Evolutionary conservation across 176 grass and related monocot species (phyloP), one percentile per base, ranked within the genome.

Genomic region (Oryza meyeriana): DNA sequence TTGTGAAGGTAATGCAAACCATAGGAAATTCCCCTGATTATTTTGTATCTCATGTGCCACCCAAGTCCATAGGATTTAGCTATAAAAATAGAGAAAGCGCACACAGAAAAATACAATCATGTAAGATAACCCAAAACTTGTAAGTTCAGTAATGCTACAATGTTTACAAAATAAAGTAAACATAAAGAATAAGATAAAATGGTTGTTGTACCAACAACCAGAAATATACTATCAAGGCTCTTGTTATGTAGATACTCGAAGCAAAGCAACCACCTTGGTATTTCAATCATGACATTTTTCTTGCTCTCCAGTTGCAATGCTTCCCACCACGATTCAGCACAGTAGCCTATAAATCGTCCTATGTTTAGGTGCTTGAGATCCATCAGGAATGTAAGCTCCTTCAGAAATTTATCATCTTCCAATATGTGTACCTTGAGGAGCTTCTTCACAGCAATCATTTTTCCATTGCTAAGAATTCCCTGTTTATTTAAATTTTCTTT

Each of bases 211-310:
- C 59, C 75, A n/a, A n/a, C n/a, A n/a, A n/a, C n/a, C n/a, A 0
- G 59, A 44, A 64, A 78, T 35, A 64, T 78, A 12, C 26, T 77
- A 20, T 64, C 75, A 10, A 77, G 75, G 58, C 58, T 62, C 20
- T 29, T 40, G 8, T 64, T 64, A 3, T 10, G 6, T 28, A 78
- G 9, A 45, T 78, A 64, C 38, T 78, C 75, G 26, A 78, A 78
- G 61, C 59, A 78, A 27, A 64, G 59, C 2, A 78, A 64, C 3
- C 75, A 29, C 2, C 17, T 29, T n/a, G 25, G 59, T 30, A 44
- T 64, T 44, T 64, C 24, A 44, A 9, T 38, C 26, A 29, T 5
- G 27, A 78, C 61, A 64, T 16, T 5, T 9, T 10, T 18, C 8
- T 36, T 36, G 10, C 5, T 12, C 12, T n/a, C 4, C 29, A 30